Base-by-base conservation (phyloP, 805 yeast genomes). In the Saccharomycopsis fermentans region DNA sequence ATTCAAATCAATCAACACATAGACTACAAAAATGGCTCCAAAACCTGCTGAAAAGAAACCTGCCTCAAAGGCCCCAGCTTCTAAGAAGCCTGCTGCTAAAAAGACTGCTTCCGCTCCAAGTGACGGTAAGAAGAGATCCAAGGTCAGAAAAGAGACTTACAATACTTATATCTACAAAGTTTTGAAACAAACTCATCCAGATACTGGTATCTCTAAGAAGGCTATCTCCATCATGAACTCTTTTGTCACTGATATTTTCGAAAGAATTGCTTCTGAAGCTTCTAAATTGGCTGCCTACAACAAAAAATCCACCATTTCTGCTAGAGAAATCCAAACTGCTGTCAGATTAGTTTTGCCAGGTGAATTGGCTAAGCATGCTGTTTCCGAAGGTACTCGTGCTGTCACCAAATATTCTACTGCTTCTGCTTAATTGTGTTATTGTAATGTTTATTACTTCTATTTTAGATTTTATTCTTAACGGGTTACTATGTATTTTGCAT, bases 181-280 rank as follows among this genome's bases (percentile, higher is more conserved):
- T 67, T 86, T 92, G 75, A 91, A 91, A 80, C 97, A 92, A 83
- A 91, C 97, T 64, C 98, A 92, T 79, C 98, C 97, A 77, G 97
- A 92, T 77, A 92, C 98, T 64, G 98, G 97, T 89, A 92, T 92
- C 74, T 91, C 98, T 69, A 96, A 90, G 80, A 88, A 90, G 75
- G 96, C 98, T 65, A 92, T 92, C 96, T 90, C 96, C 66, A 92
- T 92, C 76, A 86, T 92, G 92, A 92, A 92, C 87, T 92, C 97
- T 51, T 92, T 92, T 70, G 97, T 92, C 69, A 91, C 90, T 79
- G 97, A 92, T 78, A 90, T 91, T 74, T 92, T 91, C 73, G 97
- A 91, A 82, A 91, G 98, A 82, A 87, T 92, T 70, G 97, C 97
- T 69, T 78, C 92, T 70, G 97, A 91, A 81, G 97, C 97, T 70